Conservation (phyloP, 129 eudicot species). For the Flaveria sonorensis region DNA sequence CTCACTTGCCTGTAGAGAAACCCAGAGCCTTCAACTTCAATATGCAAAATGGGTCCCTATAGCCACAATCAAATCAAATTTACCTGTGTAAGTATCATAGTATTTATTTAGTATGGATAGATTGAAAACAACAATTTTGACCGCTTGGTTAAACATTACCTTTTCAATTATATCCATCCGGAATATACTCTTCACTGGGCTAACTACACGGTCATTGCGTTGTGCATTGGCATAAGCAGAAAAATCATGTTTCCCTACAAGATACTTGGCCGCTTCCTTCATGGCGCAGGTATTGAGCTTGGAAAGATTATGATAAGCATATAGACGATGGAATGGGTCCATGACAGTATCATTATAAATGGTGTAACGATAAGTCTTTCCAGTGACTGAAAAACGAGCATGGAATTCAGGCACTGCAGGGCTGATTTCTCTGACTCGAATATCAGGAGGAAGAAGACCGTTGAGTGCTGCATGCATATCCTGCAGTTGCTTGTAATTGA, state of each 20-base stretch:
- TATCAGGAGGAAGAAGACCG: conserved; percentile 87
- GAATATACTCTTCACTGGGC: conserved; percentile 70
- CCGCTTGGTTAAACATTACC: conserved; percentile 39
- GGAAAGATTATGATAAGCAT: conserved; percentile 72
- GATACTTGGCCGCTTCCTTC: conserved; percentile 67
- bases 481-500: conserved; percentile 64
- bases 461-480: conserved; percentile 70
- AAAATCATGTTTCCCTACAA: conserved; percentile 82
- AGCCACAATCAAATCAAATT: conserved; percentile 6
- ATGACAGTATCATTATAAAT: conserved; percentile 63
- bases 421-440: conserved; percentile 66
- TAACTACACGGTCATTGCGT: conserved; percentile 55
- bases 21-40: conserved; percentile 95
- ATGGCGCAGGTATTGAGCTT: conserved; percentile 66
- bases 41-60: conserved; percentile 74
- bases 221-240: conserved; percentile 79
- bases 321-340: conserved; percentile 83
- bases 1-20: conserved; percentile 84
- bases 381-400: conserved; percentile 82
- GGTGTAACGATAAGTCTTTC: conserved; percentile 79
- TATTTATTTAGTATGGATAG: background rate
- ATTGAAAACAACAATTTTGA: background rate
- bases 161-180: conserved; percentile 70
- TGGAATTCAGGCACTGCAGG: conserved; percentile 82
- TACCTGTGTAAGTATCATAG: background rate